Base-by-base conservation (phyloP, 1,284 basidiomycete genomes). In the Cryptococcus wingfieldii region DNA sequence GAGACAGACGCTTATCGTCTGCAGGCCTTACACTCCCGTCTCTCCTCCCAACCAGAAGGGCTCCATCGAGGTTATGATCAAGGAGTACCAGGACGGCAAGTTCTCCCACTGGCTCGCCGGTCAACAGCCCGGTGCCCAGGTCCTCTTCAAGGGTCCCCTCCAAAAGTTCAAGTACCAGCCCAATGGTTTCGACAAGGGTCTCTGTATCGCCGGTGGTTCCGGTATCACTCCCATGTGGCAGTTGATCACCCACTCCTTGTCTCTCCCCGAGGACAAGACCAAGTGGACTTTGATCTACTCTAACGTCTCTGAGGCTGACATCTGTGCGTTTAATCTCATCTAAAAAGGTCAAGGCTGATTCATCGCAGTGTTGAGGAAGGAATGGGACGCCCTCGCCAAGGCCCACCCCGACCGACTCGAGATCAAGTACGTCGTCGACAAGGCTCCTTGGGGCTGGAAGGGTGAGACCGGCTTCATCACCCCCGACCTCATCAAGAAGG, bases 211-310 rank as follows among this genome's bases (percentile, higher is more conserved):
- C 44, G 95, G 95, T 44, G 79, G 79, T 34, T 74, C 71, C 51
- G 79, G 79, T 59, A 68, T 71, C 58, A 81, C 80, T 14, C 80
- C 80, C 25, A 79, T 80, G 68, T 80, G 77, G 65, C 80, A 81
- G 67, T 68, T 94, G 66, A 74, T 93, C 57, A 80, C 79, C 48
- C 83, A 92, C 75, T 86, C 89, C 5, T 83, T 94, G 53, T 51
- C 60, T 39, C 49, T 76, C n/a, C 69, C 80, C 2, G 84, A 88
- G 65, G 97, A 98, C 84, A 93, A 88, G 80, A 98, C 96, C 63
- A 92, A 94, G 74, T 95, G 90, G 78, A 96, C 88, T 50, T 81
- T 98, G 55, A 79, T 98, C 68, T 98, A 89, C 78, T 86, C 89
- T 45, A 98, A 98, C 78, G 83, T 90, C 51, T 83, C 87, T n/a